Percentiles rank a stretch among this genome's conserved stretches.
These are phyloP conservation scores for Leccinum glutinopallens DNA, from an alignment of 1,284 basidiomycete species.

Conservation along the genomic window DNA sequence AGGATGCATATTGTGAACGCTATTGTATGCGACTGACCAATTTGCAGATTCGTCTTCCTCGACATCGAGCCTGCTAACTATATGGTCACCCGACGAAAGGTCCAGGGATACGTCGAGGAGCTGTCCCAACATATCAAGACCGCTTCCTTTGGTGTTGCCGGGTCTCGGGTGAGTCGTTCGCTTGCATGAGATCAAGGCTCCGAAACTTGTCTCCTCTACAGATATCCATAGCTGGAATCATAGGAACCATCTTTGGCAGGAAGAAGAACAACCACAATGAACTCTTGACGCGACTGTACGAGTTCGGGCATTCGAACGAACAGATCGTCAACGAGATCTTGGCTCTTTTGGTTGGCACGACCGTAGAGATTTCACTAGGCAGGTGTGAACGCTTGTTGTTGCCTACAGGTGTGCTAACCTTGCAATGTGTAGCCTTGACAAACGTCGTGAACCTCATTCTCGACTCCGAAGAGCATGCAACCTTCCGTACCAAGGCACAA, in stretches of 20 bases:
- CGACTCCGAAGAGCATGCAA: slow-evolving; percentile 44
- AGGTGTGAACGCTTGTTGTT: slow-evolving; percentile 21
- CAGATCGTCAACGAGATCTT: slow-evolving; percentile 68
- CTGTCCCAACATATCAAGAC: slow-evolving; percentile 60
- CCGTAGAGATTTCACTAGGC: slow-evolving; percentile 72
- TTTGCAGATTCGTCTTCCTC: slow-evolving; percentile 68
- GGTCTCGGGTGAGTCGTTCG: slow-evolving; percentile 27
- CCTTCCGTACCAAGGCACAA: slow-evolving; percentile 43
- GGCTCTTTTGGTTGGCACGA: slow-evolving; percentile 67
- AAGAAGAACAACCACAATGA: slow-evolving; percentile 52
- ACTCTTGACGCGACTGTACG: slow-evolving; percentile 57
- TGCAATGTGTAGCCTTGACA: slow-evolving; percentile 42
- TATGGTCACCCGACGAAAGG: slow-evolving; percentile 54
- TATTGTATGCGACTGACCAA: slow-evolving; percentile 5
- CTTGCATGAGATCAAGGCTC: neutral
- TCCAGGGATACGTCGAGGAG: slow-evolving; percentile 51
- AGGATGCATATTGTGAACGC: slow-evolving; percentile 25
- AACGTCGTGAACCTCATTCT: slow-evolving; percentile 63
- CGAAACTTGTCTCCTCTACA: slow-evolving; percentile 26
- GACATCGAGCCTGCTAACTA: slow-evolving; percentile 60
- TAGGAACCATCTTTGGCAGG: slow-evolving; percentile 51
- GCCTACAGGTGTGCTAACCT: slow-evolving; percentile 6
- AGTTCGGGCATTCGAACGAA: slow-evolving; percentile 55
- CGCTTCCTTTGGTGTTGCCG: slow-evolving; percentile 35
- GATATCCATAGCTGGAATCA: slow-evolving; percentile 52